Evolutionary conservation across 768 basidiomycete species (phyloP).

Genomic region (Russula emetica): DNA sequence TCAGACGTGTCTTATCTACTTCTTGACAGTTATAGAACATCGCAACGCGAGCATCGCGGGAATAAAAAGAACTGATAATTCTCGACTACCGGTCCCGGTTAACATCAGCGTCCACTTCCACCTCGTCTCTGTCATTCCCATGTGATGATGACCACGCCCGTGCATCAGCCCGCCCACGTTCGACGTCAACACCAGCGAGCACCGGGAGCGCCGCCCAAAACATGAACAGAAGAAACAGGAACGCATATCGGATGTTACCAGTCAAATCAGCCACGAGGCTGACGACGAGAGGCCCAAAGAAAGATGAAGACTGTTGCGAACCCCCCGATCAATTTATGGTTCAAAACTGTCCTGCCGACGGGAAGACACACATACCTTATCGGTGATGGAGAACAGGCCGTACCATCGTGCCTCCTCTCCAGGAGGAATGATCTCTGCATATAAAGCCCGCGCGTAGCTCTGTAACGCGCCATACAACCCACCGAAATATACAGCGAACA

Average conservation of each 20-base stretch:
- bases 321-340: constrained; percentile 21
- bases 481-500: constrained; percentile 73
- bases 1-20: too few relatives aligned
- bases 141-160: constrained; percentile 28
- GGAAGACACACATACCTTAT: constrained; percentile 52
- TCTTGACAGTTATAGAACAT: background rate
- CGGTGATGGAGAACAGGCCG: constrained; percentile 84
- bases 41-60: background rate
- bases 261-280: constrained; percentile 84
- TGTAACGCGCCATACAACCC: constrained; percentile 87
- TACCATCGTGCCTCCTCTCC: constrained; percentile 91
- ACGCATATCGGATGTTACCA: constrained; percentile 87
- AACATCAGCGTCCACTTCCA: background rate
- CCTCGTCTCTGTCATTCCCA: background rate
- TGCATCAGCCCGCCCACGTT: constrained; percentile 56
- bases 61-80: background rate
- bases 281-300: constrained; percentile 86
- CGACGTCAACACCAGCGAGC: constrained; percentile 64
- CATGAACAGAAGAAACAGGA: constrained; percentile 83
- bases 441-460: constrained; percentile 81
- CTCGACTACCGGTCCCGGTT: background rate
- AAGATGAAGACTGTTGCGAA: constrained; percentile 69
- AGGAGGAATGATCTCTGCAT: constrained; percentile 79
- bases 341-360: background rate
- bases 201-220: constrained; percentile 78